Base-by-base conservation (phyloP, 352 stramenopile species). In the Globisporangium viniferum region DNA sequence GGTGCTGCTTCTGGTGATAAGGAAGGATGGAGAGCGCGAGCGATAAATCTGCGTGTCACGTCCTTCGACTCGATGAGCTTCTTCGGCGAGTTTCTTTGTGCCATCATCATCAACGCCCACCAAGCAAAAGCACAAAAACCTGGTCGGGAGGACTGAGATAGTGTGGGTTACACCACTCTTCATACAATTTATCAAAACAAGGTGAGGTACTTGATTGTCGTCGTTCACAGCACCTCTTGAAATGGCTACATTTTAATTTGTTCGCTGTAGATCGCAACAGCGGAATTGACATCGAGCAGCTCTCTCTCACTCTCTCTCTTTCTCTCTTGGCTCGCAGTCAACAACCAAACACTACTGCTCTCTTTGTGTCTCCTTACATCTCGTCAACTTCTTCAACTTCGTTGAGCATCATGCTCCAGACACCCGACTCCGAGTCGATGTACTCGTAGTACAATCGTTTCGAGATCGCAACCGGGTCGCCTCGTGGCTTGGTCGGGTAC, bases 401-500 rank as follows among this genome's bases (percentile, higher is more conserved):
- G 7, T 18, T 53, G 33, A 68, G 39, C 36, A 54, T 14, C 59
- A 53, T 20, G 18, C 36, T 33, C 58, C 59, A 71, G 18, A 72
- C 56, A 24, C 9, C 44, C 24, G 24, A n/a, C 2, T 63, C 61
- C 5, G n/a, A 29, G 18, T 69, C 73, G 5, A 75, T 62, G 68
- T 89, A 88, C 68, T 90, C 75, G 57, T 71, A 72, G 63, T 76
- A 90, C 14, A 90, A 67, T 2, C 77, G 76, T 69, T 82, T 82
- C 14, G 83, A 89, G 65, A 90, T 72, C 4, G 68, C 74, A 39
- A 90, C 49, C 0, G 84, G 68, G 67, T 89, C 75, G 15, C 84
- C 84, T 10, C 68, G 78, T 4, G 81, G 59, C 12, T 49, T 74
- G 20, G 77, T 87, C 46, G 81, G 75, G 60, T 88, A 92, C 29